Conservation (phyloP, 2,329 filamentous ascomycete species). For the Fusarium mundagurra region DNA sequence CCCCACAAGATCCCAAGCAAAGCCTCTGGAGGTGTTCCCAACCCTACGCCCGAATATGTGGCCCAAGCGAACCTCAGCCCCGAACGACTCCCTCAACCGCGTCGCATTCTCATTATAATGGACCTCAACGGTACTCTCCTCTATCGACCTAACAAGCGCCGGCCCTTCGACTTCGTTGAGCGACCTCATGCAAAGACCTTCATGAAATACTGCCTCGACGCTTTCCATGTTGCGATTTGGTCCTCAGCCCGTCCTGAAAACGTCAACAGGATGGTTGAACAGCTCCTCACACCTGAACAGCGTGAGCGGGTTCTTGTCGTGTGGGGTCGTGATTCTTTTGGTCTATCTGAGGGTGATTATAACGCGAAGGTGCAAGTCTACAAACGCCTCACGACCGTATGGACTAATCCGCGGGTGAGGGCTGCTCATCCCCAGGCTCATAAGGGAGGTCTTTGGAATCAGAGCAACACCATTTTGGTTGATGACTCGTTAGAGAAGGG, state of each 20-base stretch:
- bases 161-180: conserved; percentile 64
- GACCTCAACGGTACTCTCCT: conserved; percentile 95
- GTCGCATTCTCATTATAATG: conserved; percentile 81
- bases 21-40: conserved; percentile 67
- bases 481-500: conserved; percentile 89
- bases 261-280: conserved; percentile 72
- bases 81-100: conserved; percentile 55
- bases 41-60: conserved; percentile 71
- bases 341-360: conserved; percentile 73
- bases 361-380: conserved; percentile 82
- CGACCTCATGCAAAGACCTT: conserved; percentile 77
- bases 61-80: conserved; percentile 58
- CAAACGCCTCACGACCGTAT: conserved; percentile 81
- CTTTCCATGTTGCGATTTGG: conserved; percentile 88
- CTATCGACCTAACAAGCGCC: conserved; percentile 67
- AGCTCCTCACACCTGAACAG: conserved; percentile 68
- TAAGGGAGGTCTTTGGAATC: conserved; percentile 69
- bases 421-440: conserved; percentile 56
- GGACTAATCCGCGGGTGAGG: conserved; percentile 63
- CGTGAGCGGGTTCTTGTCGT: conserved; percentile 68
- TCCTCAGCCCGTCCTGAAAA: conserved; percentile 83
- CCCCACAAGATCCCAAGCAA: conserved; percentile 44
- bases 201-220: conserved; percentile 75
- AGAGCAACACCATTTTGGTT: conserved; percentile 87
- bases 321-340: conserved; percentile 83